Conservation (phyloP, 179 eudicot species). For the Amaranthus tricolor region DNA sequence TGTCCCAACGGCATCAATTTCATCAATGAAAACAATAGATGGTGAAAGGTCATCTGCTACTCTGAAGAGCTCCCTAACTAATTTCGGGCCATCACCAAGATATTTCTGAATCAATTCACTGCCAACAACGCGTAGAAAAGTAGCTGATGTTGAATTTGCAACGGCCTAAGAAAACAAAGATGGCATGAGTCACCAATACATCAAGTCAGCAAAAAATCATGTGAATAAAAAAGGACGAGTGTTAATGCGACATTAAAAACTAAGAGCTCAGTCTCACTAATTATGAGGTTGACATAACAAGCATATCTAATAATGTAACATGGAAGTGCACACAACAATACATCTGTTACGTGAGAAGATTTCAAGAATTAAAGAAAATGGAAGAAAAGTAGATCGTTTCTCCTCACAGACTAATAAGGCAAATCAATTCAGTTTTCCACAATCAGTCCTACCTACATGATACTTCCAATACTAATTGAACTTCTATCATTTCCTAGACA, state of each 20-base stretch:
- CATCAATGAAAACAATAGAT: constrained; percentile 92
- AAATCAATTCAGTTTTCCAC: no score
- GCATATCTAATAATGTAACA: no score
- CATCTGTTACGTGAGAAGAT: no score
- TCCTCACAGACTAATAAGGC: no score
- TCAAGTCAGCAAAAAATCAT: not conserved
- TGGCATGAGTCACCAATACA: not conserved
- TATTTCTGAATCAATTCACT: constrained; percentile 96
- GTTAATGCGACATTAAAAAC: not conserved
- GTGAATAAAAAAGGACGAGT: not conserved
- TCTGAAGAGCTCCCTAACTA: constrained; percentile 91
- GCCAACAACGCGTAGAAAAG: constrained; percentile 92
- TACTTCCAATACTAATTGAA: no score
- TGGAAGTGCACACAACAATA: no score
- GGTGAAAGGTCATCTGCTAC: constrained; percentile 98
- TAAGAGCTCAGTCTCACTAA: not conserved
- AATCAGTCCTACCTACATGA: no score
- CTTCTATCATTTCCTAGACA: no score
- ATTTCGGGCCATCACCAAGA: constrained; percentile 93
- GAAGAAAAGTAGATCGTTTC: no score
- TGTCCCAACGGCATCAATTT: constrained; percentile 95
- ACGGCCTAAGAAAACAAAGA: constrained; percentile 57
- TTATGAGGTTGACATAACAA: no score
- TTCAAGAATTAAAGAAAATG: no score
- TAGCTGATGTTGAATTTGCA: constrained; percentile 94